A percentile compares a stretch with the other conserved stretches of the same genome.
Evolutionary conservation across 306 rosid species (phyloP).

Genomic region (Oemleria cerasiformis): DNA sequence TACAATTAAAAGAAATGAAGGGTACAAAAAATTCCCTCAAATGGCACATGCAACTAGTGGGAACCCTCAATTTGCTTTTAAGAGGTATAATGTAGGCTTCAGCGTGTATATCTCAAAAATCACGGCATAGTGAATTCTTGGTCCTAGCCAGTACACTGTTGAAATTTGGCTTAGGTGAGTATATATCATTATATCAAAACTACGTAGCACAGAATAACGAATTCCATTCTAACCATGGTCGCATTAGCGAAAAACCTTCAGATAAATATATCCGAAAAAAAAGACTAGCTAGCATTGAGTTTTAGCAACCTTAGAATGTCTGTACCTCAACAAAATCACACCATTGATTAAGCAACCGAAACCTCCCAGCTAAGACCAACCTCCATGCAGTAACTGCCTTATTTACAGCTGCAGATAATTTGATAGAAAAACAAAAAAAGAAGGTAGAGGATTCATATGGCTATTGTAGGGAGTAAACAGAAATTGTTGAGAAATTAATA

Average conservation of each 20-base stretch:
- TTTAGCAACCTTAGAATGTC: conserved; percentile 16
- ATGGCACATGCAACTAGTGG: not conserved
- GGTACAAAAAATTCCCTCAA: not conserved
- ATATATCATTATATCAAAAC: not conserved
- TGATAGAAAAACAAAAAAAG: conserved; percentile 9
- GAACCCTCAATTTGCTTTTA: not conserved
- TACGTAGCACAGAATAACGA: not conserved
- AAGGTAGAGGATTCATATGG: conserved; percentile 3
- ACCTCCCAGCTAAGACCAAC: conserved; percentile 79
- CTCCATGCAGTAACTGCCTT: conserved; percentile 85
- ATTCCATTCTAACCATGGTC: not conserved
- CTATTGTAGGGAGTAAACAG: conserved; percentile 14
- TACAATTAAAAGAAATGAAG: not conserved
- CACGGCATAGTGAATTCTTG: not conserved
- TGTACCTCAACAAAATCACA: conserved; percentile 94
- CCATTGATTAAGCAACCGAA: conserved; percentile 76
- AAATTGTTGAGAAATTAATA: not conserved
- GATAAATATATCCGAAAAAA: not conserved
- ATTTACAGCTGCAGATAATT: conserved; percentile 63
- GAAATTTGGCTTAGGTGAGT: not conserved
- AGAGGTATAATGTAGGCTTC: not conserved
- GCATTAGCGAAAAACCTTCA: not conserved
- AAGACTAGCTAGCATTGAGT: conserved; percentile 5
- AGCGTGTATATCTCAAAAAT: not conserved
- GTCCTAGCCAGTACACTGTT: not conserved